A percentile compares a stretch with the other conserved stretches of the same genome.
phyloP scores from a whole-genome alignment of 129 eudicot genomes.

The Flaveria trinervia region DNA sequence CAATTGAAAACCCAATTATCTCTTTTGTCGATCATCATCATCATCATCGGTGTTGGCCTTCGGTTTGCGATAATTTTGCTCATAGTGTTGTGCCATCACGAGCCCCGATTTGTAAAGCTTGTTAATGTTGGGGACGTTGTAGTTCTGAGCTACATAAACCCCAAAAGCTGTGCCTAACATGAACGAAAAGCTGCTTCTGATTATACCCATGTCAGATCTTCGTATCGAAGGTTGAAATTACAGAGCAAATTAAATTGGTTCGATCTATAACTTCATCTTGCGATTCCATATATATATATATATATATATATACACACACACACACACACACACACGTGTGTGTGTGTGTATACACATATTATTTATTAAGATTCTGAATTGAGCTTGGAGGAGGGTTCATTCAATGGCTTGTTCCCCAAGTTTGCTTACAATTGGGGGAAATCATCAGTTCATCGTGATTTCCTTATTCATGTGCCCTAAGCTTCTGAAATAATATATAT shows the following conservation, averaged over 20 bases:
- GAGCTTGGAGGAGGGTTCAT: slow-evolving; percentile 35
- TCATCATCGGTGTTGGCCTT: slow-evolving; percentile 24
- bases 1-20: too few species aligned
- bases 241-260: not conserved
- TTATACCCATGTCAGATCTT: slow-evolving; percentile 41
- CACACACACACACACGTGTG: too few species aligned
- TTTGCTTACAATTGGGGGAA: slow-evolving; percentile 27
- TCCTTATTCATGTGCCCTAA: too few species aligned
- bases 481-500: too few species aligned
- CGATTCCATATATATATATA: not conserved
- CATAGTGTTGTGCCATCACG: slow-evolving; percentile 39
- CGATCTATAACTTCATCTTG: not conserved
- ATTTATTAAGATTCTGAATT: not conserved
- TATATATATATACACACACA: too few species aligned
- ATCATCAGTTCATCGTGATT: slow-evolving; percentile 7
- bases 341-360: too few species aligned
- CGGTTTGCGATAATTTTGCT: slow-evolving; percentile 44
- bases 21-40: slow-evolving; percentile 11
- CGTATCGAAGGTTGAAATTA: slow-evolving; percentile 2
- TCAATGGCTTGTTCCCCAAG: slow-evolving; percentile 44
- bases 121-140: slow-evolving; percentile 44
- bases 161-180: slow-evolving; percentile 50
- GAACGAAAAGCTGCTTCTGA: slow-evolving; percentile 43
- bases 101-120: slow-evolving; percentile 32
- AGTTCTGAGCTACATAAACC: slow-evolving; percentile 58